Percentiles rank a stretch among this genome's conserved stretches.
Evolutionary conservation across 768 basidiomycete genomes (phyloP).

Genomic region (Crepidotus variabilis): DNA sequence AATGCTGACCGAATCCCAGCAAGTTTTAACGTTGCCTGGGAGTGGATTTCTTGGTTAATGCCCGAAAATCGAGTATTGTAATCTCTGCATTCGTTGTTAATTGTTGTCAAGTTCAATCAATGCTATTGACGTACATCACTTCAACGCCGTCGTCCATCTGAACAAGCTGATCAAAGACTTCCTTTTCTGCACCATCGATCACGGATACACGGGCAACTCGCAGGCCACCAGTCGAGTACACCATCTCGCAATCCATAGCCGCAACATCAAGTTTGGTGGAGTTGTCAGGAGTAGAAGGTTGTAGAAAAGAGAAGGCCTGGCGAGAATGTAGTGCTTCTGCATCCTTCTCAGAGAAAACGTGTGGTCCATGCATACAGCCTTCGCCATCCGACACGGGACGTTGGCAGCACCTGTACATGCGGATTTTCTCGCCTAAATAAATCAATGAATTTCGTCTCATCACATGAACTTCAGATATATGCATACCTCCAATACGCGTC

Average conservation of each 20-base stretch:
- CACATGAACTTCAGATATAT: not conserved
- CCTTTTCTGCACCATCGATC: slow-evolving; percentile 68
- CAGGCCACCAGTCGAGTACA: slow-evolving; percentile 92
- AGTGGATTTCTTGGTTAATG: slow-evolving; percentile 54
- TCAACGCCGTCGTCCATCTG: slow-evolving; percentile 78
- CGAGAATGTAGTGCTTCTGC: slow-evolving; percentile 65
- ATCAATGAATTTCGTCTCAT: not conserved
- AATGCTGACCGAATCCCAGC: slow-evolving; percentile 63
- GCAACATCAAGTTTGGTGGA: slow-evolving; percentile 62
- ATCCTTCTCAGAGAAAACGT: slow-evolving; percentile 86
- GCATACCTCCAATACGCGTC: slow-evolving; percentile 62
- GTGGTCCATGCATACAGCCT: slow-evolving; percentile 77
- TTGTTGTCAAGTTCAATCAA: not conserved
- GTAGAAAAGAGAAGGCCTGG: slow-evolving; percentile 61
- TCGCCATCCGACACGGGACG: slow-evolving; percentile 48
- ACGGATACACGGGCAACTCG: slow-evolving; percentile 89
- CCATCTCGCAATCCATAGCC: slow-evolving; percentile 95
- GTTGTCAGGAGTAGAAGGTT: slow-evolving; percentile 19
- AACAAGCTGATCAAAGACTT: slow-evolving; percentile 81
- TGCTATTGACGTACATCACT: slow-evolving; percentile 53
- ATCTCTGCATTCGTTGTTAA: slow-evolving; percentile 50
- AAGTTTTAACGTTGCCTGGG: slow-evolving; percentile 65
- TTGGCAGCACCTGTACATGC: slow-evolving; percentile 81
- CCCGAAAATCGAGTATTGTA: slow-evolving; percentile 92
- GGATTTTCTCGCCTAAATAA: slow-evolving; percentile 57